These are phyloP conservation scores for Rhizopogon rudus DNA, from an alignment of 768 basidiomycete species.

Conservation along the genomic window DNA sequence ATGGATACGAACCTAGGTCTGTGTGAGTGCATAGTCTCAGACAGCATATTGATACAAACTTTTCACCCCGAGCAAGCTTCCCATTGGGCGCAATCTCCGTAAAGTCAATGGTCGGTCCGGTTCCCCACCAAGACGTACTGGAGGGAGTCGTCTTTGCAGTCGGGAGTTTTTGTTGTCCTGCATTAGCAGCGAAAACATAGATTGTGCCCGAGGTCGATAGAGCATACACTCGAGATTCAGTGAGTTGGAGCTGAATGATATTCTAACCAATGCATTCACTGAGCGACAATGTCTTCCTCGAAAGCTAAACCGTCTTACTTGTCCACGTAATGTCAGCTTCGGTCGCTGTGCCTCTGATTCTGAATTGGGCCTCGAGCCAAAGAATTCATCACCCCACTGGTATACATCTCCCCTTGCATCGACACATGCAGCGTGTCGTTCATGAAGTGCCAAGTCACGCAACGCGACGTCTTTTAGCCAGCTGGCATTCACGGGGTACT, in stretches of 20 bases:
- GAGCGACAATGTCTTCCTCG: not conserved
- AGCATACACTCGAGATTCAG: conserved; percentile 63
- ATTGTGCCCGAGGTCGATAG: conserved; percentile 74
- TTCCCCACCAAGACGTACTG: conserved; percentile 55
- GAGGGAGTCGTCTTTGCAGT: conserved; percentile 36
- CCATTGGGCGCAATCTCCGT: conserved; percentile 57
- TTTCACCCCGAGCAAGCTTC: conserved; percentile 60
- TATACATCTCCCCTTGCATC: conserved; percentile 79
- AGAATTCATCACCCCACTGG: conserved; percentile 76
- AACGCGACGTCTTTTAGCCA: conserved; percentile 70
- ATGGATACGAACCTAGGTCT: conserved; percentile 62
- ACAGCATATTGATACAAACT: conserved; percentile 32
- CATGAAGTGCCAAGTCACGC: conserved; percentile 66
- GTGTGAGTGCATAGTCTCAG: conserved; percentile 5
- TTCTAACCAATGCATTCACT: conserved; percentile 39
- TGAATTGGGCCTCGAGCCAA: conserved; percentile 23
- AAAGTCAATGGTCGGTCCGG: conserved; percentile 47
- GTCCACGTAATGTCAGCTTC: conserved; percentile 54
- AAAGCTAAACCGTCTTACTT: conserved; percentile 36
- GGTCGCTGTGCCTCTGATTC: conserved; percentile 31
- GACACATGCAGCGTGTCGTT: conserved; percentile 66
- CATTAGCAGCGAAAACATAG: conserved; percentile 58
- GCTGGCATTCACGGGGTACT: conserved; percentile 42
- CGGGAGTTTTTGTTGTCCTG: conserved; percentile 40
- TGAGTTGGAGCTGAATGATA: conserved; percentile 59